Conservation (phyloP, 108 stramenopile species). For the Cyclotella atomus region DNA sequence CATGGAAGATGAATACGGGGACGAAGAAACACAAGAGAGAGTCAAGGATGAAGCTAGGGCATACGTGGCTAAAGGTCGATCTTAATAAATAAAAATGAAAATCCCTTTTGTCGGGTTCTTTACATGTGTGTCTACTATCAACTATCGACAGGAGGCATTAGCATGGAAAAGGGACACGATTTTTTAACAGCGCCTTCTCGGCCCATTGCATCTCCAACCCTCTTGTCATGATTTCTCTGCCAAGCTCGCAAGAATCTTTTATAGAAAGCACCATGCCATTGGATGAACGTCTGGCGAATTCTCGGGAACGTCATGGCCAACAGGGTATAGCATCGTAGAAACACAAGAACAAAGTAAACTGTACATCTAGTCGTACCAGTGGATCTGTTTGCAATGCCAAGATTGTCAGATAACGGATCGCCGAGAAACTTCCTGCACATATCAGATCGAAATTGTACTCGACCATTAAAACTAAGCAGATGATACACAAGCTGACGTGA, state of each 20-base stretch:
- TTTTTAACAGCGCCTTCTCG: too few relatives aligned
- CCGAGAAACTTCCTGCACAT: constrained; percentile 76
- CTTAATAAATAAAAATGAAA: constrained; percentile 3
- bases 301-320: constrained; percentile 43
- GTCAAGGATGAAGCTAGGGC: constrained; percentile 93
- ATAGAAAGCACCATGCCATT: constrained; percentile 41
- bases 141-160: constrained; percentile 41
- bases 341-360: constrained; percentile 40
- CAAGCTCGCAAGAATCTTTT: constrained; percentile 46
- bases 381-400: not conserved
- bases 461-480: constrained; percentile 54
- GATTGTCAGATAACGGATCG: constrained; percentile 46
- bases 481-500: constrained; percentile 76
- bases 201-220: not conserved
- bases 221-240: constrained; percentile 18
- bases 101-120: too few relatives aligned
- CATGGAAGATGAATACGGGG: constrained; percentile 91
- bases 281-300: constrained; percentile 34
- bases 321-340: constrained; percentile 56
- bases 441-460: constrained; percentile 48
- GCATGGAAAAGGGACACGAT: constrained; percentile 69
- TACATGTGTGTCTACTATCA: not conserved
- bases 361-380: not conserved
- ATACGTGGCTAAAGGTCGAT: constrained; percentile 64
- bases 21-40: constrained; percentile 68